Base-by-base conservation (phyloP, 306 rosid species). In the Crotalaria pallida region DNA sequence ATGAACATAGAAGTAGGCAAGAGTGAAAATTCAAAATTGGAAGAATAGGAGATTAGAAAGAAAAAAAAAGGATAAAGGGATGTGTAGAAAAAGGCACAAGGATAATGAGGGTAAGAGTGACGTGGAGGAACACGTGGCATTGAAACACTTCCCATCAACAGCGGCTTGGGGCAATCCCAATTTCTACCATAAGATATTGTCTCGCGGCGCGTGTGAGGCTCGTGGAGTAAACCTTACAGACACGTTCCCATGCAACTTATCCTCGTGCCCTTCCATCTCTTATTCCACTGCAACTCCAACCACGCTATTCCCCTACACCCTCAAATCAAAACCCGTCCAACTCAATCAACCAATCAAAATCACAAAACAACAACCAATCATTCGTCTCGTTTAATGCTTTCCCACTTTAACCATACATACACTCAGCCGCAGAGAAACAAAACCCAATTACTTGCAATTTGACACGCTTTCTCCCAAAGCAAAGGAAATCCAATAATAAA, bases 191-290 rank as follows among this genome's bases (percentile, higher is more conserved):
- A n/a, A n/a, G n/a, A n/a, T n/a, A n/a, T n/a, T n/a, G n/a, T n/a
- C n/a, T n/a, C n/a, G n/a, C n/a, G n/a, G n/a, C n/a, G n/a, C n/a
- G n/a, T 78, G 87, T 45, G 47, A 3, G 19, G 38, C 83, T 67
- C 80, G 89, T 73, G 89, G 38, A 11, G 24, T 13, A 55, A 67
- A 71, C 7, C n/a, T 2, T 6, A 0, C 52, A 23, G 41, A 2
- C 88, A 87, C 88, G 84, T 71, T 68, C 83, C 21, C 5, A 5
- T 22, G 50, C 33, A 52, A 56, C 1, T 0, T 3, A 1, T 15
- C 10, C 92, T 41, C 85, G 85, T 69, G 87, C 73, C 79, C 1
- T 2, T 8, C 6, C 3, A 0, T 6, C 2, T 1, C 2, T 1
- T 2, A 8, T 51, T 34, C 48, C 33, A 5, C n/a, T 52, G 38